Evolutionary conservation across 345 rosid species (phyloP).

Genomic region (Turnera subulata): DNA sequence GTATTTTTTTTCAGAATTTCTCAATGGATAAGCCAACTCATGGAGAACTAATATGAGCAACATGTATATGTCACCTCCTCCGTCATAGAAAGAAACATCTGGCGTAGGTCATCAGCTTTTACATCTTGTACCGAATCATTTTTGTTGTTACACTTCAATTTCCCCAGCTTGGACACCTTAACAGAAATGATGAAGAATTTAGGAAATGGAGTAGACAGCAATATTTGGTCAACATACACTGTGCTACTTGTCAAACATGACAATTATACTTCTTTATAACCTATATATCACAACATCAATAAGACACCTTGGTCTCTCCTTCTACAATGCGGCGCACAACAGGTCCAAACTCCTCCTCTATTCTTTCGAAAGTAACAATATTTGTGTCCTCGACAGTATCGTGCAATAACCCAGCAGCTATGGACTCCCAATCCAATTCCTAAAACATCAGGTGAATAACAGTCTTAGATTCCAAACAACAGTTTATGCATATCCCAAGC

Average conservation of each 20-base stretch:
- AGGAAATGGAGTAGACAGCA: conserved; percentile 7
- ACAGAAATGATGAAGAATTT: conserved; percentile 9
- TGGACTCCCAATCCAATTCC: conserved; percentile 99
- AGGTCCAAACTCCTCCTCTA: conserved; percentile 87
- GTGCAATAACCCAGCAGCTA: conserved; percentile 94
- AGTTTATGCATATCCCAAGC: conserved; percentile 10
- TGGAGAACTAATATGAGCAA: neutral
- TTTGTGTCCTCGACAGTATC: conserved; percentile 98
- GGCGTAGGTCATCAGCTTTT: conserved; percentile 97
- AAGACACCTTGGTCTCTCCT: conserved; percentile 96
- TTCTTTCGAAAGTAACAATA: conserved; percentile 83
- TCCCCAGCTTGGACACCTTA: conserved; percentile 95
- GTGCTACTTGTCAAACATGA: conserved; percentile 1
- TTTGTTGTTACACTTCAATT: conserved; percentile 77
- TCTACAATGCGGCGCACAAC: conserved; percentile 91
- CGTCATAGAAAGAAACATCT: conserved; percentile 98
- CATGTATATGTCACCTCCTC: conserved; percentile 57
- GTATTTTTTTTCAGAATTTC: conserved; percentile 14
- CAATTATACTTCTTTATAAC: conserved; percentile 1
- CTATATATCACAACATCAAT: conserved; percentile 14
- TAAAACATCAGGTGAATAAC: conserved; percentile 25
- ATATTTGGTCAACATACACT: conserved; percentile 6
- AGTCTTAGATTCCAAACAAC: conserved; percentile 20
- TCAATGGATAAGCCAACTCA: conserved; percentile 12
- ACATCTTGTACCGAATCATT: conserved; percentile 80